phyloP scores from a whole-genome alignment of 768 basidiomycete species.

The Kwoniella sp. region DNA sequence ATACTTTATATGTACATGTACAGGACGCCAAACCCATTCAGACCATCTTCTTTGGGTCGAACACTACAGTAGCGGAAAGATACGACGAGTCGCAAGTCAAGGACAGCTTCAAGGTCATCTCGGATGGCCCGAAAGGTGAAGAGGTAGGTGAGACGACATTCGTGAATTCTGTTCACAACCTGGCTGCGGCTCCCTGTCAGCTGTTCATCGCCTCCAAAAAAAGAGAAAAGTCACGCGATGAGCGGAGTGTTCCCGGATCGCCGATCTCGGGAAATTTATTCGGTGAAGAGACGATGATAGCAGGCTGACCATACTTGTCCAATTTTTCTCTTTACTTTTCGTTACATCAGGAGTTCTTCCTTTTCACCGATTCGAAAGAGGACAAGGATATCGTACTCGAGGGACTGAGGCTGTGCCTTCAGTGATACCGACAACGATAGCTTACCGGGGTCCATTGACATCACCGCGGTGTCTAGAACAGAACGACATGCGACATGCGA shows the following conservation, averaged over 20 bases:
- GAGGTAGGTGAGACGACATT: constrained; percentile 30
- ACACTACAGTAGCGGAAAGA: constrained; percentile 23
- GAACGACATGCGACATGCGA: no score
- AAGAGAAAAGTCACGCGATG: no score
- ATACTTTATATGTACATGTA: background rate
- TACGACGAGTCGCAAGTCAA: constrained; percentile 52
- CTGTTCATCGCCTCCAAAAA: no score
- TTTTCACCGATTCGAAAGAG: constrained; percentile 48
- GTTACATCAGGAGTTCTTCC: constrained; percentile 39
- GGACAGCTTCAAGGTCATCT: constrained; percentile 46
- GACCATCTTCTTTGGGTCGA: constrained; percentile 29
- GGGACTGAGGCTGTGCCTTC: constrained; percentile 25
- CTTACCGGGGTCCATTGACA: no score
- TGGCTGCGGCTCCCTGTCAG: no score
- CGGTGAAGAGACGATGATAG: no score
- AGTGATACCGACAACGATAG: background rate
- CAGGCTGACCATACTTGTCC: background rate
- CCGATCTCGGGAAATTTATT: background rate
- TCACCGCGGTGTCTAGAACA: no score
- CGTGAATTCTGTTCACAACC: background rate
- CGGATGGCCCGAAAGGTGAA: constrained; percentile 26
- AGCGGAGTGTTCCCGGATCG: no score
- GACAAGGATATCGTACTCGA: constrained; percentile 45
- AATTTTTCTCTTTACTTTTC: no score
- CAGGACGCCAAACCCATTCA: constrained; percentile 45